phyloP scores from a whole-genome alignment of 345 rosid genomes.

The Noccaea caerulescens region DNA sequence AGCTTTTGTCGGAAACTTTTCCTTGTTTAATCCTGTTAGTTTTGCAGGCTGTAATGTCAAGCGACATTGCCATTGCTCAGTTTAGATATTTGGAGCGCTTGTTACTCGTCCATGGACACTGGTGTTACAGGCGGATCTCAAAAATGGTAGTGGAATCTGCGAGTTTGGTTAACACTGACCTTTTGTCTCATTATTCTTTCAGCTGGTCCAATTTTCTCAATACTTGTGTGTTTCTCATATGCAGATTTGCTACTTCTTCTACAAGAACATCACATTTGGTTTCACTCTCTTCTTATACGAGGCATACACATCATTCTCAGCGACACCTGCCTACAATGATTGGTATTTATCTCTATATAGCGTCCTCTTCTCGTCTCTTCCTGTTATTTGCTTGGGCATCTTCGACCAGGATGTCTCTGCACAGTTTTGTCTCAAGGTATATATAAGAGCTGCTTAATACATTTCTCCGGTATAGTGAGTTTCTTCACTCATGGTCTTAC shows the following conservation, averaged over 20 bases:
- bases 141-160: constrained; percentile 60
- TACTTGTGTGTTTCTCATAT: constrained; percentile 31
- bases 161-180: not conserved
- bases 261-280: constrained; percentile 90
- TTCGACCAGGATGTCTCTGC: constrained; percentile 97
- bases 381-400: constrained; percentile 80
- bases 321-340: constrained; percentile 75
- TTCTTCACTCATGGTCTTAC: constrained; percentile 21
- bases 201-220: constrained; percentile 6
- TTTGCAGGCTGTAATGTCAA: constrained; percentile 93
- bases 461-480: not conserved
- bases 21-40: not conserved
- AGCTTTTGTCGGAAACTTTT: constrained; percentile 5
- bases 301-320: constrained; percentile 79
- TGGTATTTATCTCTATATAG: constrained; percentile 86
- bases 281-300: constrained; percentile 84
- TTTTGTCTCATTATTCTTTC: not conserved
- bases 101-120: constrained; percentile 97
- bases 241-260: constrained; percentile 98
- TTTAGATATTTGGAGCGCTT: constrained; percentile 91
- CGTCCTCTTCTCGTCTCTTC: constrained; percentile 83
- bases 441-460: constrained; percentile 20
- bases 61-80: constrained; percentile 94
- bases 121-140: constrained; percentile 94
- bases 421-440: constrained; percentile 72